A percentile compares a stretch with the other conserved stretches of the same genome.
Conservation (phyloP, 148 eudicot species). For the Dysphania ambrosioides region DNA sequence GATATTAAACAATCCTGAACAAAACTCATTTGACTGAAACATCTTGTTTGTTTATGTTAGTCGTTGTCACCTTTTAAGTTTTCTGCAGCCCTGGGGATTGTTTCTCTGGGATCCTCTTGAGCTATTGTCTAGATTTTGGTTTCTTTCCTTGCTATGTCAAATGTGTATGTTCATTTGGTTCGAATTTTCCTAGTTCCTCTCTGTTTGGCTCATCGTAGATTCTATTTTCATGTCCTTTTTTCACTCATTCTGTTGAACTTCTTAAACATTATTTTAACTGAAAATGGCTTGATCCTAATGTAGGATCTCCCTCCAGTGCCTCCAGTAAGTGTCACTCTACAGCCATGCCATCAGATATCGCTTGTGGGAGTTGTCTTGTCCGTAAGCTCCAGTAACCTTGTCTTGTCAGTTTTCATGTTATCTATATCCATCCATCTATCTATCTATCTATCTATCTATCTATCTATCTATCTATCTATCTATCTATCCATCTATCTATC, state of each 20-base stretch:
- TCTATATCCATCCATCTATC: too few relatives aligned
- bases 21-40: too few relatives aligned
- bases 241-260: not conserved
- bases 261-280: not conserved
- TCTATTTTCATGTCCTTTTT: not conserved
- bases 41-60: constrained; percentile 1
- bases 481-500: too few relatives aligned
- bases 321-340: constrained; percentile 54
- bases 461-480: too few relatives aligned
- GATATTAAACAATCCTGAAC: too few relatives aligned
- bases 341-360: constrained; percentile 62
- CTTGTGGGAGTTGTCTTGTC: constrained; percentile 72
- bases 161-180: too few relatives aligned
- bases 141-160: too few relatives aligned
- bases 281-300: not conserved
- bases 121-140: too few relatives aligned
- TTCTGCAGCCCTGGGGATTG: too few relatives aligned
- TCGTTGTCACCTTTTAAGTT: too few relatives aligned
- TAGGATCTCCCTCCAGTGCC: constrained; percentile 89
- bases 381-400: constrained; percentile 46
- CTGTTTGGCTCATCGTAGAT: not conserved
- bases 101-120: too few relatives aligned
- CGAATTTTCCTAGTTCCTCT: not conserved
- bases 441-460: too few relatives aligned
- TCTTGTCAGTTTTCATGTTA: not conserved